Base-by-base conservation (phyloP, 352 stramenopile species). In the Globisporangium rhizosaccharum region DNA sequence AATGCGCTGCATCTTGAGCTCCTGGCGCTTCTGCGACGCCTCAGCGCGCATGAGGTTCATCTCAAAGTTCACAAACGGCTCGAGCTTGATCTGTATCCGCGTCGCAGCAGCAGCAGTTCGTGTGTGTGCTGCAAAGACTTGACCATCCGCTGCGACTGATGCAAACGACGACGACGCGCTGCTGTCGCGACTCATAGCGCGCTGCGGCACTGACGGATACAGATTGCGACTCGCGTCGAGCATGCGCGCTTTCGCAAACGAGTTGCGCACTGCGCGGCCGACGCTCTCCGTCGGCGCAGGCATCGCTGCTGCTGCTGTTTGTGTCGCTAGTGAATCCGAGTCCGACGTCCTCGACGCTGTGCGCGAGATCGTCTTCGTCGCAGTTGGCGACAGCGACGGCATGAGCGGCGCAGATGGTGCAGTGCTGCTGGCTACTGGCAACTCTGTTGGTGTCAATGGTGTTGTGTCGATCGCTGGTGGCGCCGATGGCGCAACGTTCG, bases 1-100 rank as follows among this genome's bases (percentile, higher is more conserved):
- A 56, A 93, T 91, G 51, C 80, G 82, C 42, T 85, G 78, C 84
- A 93, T 93, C 59, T 91, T 93, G 57, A 78, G 80, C 54, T 90
- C 79, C 66, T 93, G 79, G 3, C 79, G 76, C 58, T 90, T 93
- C 57, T 93, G 79, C 11, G 81, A 82, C 18, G 81, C 79, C 55
- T 89, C 82, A 3, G 81, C 76, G 44, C 76, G 75, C 71, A 93
- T 69, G 18, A 93, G 68, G 44, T 83, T 93, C 67, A 91, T 91
- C 58, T 93, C 84, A 33, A 87, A 93, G 61, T 90, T 93, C 26
- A 85, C 67, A 46, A 90, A 86, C 18, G 84, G 84, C 48, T 93
- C 84, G 25, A 93, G 56, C 61, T 91, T 90, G 42, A 93, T 85
- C 36, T 70, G 79, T 36, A 91, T 70, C 37, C 71, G 65, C 42